Conservation (phyloP, 176 grass and related monocot species). For the Melocanna baccifera region DNA sequence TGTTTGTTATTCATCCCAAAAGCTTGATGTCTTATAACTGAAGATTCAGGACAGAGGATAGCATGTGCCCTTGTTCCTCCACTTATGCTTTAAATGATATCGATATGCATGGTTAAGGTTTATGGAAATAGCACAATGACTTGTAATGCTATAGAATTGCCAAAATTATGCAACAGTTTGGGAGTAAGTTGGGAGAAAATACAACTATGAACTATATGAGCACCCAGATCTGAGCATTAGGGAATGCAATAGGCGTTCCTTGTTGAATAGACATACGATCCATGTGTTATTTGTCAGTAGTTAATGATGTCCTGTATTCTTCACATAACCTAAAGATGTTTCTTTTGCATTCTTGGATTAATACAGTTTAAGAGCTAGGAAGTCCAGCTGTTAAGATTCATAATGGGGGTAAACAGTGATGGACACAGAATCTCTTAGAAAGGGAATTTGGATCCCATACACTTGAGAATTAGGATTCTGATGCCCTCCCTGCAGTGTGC, state of each 20-base stretch:
- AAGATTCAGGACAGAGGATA: not conserved
- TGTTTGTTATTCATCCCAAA: not conserved
- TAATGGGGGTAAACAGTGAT: not conserved
- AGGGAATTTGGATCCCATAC: not conserved
- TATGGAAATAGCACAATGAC: not conserved
- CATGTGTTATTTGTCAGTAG: not conserved
- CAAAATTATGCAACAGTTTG: not conserved
- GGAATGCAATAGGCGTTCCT: not conserved
- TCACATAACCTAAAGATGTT: not conserved
- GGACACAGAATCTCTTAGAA: not conserved
- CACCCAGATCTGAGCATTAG: not conserved
- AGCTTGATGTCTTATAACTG: not conserved
- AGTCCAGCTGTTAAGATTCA: not conserved
- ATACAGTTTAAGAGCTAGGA: not conserved
- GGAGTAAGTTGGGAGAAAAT: not conserved
- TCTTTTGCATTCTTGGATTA: not conserved
- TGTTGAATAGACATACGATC: not conserved
- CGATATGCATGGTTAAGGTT: not conserved
- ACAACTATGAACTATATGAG: not conserved
- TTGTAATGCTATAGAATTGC: not conserved
- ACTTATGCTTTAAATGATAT: not conserved
- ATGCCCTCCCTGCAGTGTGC: not conserved
- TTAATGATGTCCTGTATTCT: not conserved
- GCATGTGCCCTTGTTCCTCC: not conserved
- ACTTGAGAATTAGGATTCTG: conserved; percentile 10